Evolutionary conservation across 2,329 filamentous ascomycete species (phyloP).

Genomic region (Macrophomina pseudophaseolina): DNA sequence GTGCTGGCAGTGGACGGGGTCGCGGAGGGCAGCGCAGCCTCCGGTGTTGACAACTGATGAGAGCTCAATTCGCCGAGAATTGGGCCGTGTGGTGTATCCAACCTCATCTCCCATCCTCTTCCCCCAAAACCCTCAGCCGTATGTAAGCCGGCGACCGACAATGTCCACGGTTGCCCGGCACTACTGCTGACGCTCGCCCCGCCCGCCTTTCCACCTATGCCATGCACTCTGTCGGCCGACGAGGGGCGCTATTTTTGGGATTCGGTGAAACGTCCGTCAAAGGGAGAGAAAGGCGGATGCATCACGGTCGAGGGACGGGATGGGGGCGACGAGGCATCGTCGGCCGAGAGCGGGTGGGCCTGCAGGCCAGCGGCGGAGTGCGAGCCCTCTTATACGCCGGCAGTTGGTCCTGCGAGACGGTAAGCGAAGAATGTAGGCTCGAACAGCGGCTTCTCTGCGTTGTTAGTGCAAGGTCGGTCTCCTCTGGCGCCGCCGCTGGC

Average conservation of each 20-base stretch:
- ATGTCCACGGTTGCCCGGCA: neutral
- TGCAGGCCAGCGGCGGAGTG: neutral
- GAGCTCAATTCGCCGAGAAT: slow-evolving; percentile 1
- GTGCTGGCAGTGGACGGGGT: neutral
- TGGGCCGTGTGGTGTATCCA: neutral
- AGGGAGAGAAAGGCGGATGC: neutral
- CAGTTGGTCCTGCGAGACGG: neutral
- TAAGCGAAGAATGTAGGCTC: neutral
- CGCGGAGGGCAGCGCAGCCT: neutral
- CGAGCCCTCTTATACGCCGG: slow-evolving; percentile 1
- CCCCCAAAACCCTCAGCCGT: slow-evolving; percentile 1
- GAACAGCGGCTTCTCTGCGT: neutral
- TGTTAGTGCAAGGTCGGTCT: neutral
- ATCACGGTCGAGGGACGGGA: neutral
- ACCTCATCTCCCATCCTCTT: neutral
- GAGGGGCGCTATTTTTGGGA: slow-evolving; percentile 16
- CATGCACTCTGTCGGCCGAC: slow-evolving; percentile 2
- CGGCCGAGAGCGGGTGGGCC: slow-evolving; percentile 4
- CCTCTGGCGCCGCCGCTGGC: neutral
- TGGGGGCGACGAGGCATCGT: neutral
- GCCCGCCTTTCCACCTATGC: neutral
- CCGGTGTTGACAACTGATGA: neutral
- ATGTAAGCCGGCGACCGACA: neutral
- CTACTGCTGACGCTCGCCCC: neutral
- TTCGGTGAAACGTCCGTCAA: slow-evolving; percentile 14